Percentiles rank a stretch among this genome's conserved stretches.
These are phyloP conservation scores for Wolfiporia cocos DNA, from an alignment of 1,284 basidiomycete genomes.

Conservation along the genomic window DNA sequence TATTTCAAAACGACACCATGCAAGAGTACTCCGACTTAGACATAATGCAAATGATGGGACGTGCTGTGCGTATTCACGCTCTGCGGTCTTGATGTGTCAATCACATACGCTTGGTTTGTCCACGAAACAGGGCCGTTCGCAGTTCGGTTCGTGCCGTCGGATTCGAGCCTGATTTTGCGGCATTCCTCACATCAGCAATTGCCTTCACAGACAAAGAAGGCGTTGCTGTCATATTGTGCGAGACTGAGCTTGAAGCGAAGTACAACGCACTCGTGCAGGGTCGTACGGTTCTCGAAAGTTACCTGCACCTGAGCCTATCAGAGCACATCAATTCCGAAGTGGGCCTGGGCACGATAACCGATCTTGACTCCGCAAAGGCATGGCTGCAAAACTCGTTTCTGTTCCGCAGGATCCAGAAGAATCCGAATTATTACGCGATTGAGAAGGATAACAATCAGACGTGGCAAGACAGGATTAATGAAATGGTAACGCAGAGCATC, in stretches of 20 bases:
- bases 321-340: slow-evolving; percentile 95
- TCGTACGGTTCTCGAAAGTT: slow-evolving; percentile 76
- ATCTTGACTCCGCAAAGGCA: slow-evolving; percentile 58
- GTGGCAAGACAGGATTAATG: slow-evolving; percentile 66
- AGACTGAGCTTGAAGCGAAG: slow-evolving; percentile 64
- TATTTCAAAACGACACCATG: slow-evolving; percentile 57
- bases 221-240: slow-evolving; percentile 76
- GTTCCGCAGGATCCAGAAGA: slow-evolving; percentile 77
- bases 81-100: background rate
- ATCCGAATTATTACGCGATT: slow-evolving; percentile 72
- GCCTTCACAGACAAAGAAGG: slow-evolving; percentile 62
- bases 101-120: background rate
- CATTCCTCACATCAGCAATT: no score
- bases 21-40: slow-evolving; percentile 80
- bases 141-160: slow-evolving; percentile 60
- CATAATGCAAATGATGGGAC: slow-evolving; percentile 82
- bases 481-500: slow-evolving; percentile 66
- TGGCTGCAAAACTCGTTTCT: slow-evolving; percentile 85
- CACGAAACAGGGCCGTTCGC: slow-evolving; percentile 72
- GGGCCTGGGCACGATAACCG: slow-evolving; percentile 73
- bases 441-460: slow-evolving; percentile 51
- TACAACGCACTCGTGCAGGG: slow-evolving; percentile 63
- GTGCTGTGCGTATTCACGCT: slow-evolving; percentile 51
- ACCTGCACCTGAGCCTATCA: slow-evolving; percentile 74
- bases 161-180: background rate